Evolutionary conservation across 345 rosid genomes (phyloP), one percentile per base, ranked within the genome.

Genomic region (Eucalyptus pumila): DNA sequence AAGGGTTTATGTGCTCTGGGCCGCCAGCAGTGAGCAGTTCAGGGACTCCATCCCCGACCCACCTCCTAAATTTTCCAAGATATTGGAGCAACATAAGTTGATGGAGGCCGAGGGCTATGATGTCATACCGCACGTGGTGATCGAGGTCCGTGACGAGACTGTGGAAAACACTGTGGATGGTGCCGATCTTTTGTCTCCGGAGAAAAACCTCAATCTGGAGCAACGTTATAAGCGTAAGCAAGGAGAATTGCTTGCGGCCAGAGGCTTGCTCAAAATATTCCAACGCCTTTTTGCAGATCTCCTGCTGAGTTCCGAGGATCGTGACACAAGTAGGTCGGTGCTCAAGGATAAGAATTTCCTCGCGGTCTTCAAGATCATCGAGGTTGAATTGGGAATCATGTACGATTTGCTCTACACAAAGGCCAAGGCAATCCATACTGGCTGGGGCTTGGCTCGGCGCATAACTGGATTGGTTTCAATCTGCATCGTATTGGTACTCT

Each of bases 351-450:
- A 17, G 30, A 1, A 49, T 27, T 5, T 16, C 3, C 47, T 6
- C 4, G 19, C 21, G 0, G 95, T 90, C 16, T 90, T 94, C 86
- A 87, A 88, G 8, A 52, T 95, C 54, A 81, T 93, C 6, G 94
- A 92, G 87, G 90, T 87, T 26, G 95, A 93, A 88, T 92, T 95
- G 4, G 88, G 89, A 47, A 91, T 94, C 86, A 56, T 94, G 48
- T 95, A 93, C n/a, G 95, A 94, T 76, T 44, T 72, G 87, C 87
- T 94, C 40, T 93, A 92, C 91, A 95, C 97, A 50, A 95, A 95
- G 90, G 92, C 92, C 23, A 87, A 69, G 7, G 49, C 92, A n/a
- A 88, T 91, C 3, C 87, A 88, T 49, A 27, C 90, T 47, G 2
- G 9, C 15, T 37, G 8, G 21, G 93, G 94, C 62, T 47, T 58